A percentile compares a stretch with the other conserved stretches of the same genome.
phyloP scores from a whole-genome alignment of 192 early-diverging fungal genomes.

The Coemansia sp. region DNA sequence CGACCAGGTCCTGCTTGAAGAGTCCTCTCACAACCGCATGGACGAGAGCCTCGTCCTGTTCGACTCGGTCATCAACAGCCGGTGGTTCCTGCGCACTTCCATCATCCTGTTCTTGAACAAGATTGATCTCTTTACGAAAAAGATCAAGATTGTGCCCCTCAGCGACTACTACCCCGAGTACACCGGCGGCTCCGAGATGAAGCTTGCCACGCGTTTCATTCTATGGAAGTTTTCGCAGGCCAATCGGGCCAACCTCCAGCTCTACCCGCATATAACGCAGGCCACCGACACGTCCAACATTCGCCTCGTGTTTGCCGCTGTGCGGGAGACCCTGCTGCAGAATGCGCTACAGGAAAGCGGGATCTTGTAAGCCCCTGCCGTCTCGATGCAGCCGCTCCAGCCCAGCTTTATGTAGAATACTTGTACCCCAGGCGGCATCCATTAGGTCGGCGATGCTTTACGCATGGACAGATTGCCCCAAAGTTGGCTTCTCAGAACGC shows the following conservation, averaged over 20 bases:
- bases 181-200: constrained; percentile 68
- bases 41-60: constrained; percentile 86
- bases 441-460: background rate
- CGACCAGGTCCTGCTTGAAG: constrained; percentile 88
- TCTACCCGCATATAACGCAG: constrained; percentile 88
- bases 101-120: constrained; percentile 96
- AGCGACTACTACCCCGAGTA: constrained; percentile 89
- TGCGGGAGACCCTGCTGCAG: constrained; percentile 90
- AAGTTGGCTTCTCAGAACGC: background rate
- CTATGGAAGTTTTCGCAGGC: constrained; percentile 84
- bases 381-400: background rate
- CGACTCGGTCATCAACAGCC: constrained; percentile 87
- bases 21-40: constrained; percentile 86
- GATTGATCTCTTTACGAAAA: constrained; percentile 82
- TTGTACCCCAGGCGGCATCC: background rate
- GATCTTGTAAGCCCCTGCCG: constrained; percentile 53
- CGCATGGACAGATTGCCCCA: background rate
- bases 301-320: constrained; percentile 85
- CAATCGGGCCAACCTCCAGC: constrained; percentile 76
- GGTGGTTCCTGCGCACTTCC: constrained; percentile 88
- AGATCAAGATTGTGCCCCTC: constrained; percentile 74
- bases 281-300: constrained; percentile 91
- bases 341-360: constrained; percentile 79
- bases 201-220: constrained; percentile 84
- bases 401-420: constrained; percentile 1